Base-by-base conservation (phyloP, 768 basidiomycete genomes). In the Phanerodontia chrysosporium region DNA sequence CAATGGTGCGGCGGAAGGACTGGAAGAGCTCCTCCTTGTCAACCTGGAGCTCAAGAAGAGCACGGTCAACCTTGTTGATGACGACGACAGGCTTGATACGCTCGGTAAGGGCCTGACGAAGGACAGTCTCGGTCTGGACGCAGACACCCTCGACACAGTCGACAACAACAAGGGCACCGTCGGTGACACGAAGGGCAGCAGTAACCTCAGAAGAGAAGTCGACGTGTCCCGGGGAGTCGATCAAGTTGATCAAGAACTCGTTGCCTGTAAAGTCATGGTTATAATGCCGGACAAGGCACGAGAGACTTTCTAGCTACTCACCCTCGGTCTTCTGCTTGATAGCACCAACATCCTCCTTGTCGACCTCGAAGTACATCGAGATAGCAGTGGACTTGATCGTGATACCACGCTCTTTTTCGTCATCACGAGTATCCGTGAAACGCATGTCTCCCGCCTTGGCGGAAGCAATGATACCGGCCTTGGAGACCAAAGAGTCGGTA, bases 131-230 rank as follows among this genome's bases (percentile, higher is more conserved):
- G 71, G 97, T 99, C 78, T 99, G 97, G 44, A 98, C 97, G 75
- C 96, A 99, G 71, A 98, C 97, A 80, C 97, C 97, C 73, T 99
- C 97, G 68, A 99, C 88, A 76, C 95, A 97, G 76, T 99, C 97
- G 70, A 99, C 97, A 74, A 99, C 97, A 69, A 99, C 97, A 66
- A 99, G 90, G 60, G 97, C 97, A 81, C 96, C 97, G 65, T 99
- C 97, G 63, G 97, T 99, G 70, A 99, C 97, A 80, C 97, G 97
- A 72, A 99, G 93, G 65, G 97, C 97, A 62, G 97, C 97, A 2
- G 97, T 99, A 69, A 99, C 97, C 78, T 99, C 97, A 54, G 97
- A 98, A 32, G 97, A 99, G 83, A 99, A 99, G 76, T 99, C 97
- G 76, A 99, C 97, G 85, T 99, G 97, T 69, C 97, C 97, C 55